Evolutionary conservation across 2,329 filamentous ascomycete species (phyloP).

Genomic region (Botrytis hyacinthi): DNA sequence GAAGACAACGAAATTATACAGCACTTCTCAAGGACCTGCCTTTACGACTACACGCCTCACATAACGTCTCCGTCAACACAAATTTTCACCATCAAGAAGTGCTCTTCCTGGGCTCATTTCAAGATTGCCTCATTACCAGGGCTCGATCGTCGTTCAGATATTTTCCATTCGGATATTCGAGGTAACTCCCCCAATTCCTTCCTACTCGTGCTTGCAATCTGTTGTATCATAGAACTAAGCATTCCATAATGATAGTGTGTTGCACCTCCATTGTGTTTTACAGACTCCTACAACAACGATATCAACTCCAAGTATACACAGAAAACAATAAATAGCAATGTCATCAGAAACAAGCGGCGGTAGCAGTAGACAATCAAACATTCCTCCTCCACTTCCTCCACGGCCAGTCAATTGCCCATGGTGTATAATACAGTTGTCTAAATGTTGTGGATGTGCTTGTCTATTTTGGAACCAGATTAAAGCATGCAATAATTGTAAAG

Average conservation of each 20-base stretch:
- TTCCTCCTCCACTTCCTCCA: not conserved
- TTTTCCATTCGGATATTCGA: not conserved
- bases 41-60: too few relatives aligned
- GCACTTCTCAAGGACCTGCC: too few relatives aligned
- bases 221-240: not conserved
- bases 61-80: too few relatives aligned
- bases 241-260: too few relatives aligned
- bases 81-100: too few relatives aligned
- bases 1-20: not conserved
- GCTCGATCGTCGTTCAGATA: too few relatives aligned
- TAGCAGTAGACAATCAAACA: not conserved
- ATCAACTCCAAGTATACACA: not conserved
- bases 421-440: accelerated
- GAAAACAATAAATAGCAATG: not conserved
- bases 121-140: too few relatives aligned
- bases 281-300: not conserved
- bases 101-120: too few relatives aligned
- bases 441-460: not conserved
- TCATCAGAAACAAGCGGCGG: not conserved
- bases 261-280: too few relatives aligned
- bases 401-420: accelerated
- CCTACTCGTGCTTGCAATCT: not conserved
- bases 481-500: not conserved
- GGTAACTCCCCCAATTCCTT: too few relatives aligned
- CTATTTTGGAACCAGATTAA: accelerated